Percentiles rank a stretch among this genome's conserved stretches.
Evolutionary conservation across 2,329 filamentous ascomycete genomes (phyloP).

Genomic region (Amauroascus niger): DNA sequence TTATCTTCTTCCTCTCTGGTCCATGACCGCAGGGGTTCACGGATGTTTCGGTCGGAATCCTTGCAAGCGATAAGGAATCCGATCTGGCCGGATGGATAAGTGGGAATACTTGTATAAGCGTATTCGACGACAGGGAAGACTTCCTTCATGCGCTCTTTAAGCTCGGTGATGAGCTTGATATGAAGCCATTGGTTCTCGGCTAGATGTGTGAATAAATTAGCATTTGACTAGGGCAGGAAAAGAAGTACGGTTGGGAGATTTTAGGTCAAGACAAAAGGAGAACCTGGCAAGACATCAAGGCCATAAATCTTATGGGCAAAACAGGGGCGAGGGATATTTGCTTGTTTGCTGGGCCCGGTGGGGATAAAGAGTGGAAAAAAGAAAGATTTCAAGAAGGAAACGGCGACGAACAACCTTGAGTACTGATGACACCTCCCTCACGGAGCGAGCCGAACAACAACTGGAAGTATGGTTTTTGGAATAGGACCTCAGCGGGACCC

Average conservation of each 20-base stretch:
- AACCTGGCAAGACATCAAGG: slow-evolving; percentile 9
- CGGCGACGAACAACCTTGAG: slow-evolving; percentile 99
- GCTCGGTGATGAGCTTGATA: slow-evolving; percentile 80
- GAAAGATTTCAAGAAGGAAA: slow-evolving; percentile 62
- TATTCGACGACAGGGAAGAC: slow-evolving; percentile 98
- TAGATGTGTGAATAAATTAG: slow-evolving; percentile 34
- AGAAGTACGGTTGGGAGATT: neutral
- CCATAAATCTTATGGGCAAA: neutral
- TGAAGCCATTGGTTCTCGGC: slow-evolving; percentile 99
- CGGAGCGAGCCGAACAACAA: slow-evolving; percentile 80
- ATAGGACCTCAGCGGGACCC: slow-evolving; percentile 88
- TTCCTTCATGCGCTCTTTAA: slow-evolving; percentile 93
- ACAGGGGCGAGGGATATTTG: neutral
- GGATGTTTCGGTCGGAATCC: slow-evolving; percentile 74
- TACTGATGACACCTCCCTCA: slow-evolving; percentile 96
- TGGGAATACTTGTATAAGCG: slow-evolving; percentile 96
- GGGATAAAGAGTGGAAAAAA: slow-evolving; percentile 39
- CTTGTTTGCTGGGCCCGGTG: slow-evolving; percentile 12
- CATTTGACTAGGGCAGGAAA: slow-evolving; percentile 17
- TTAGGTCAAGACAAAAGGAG: slow-evolving; percentile 8
- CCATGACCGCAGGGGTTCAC: slow-evolving; percentile 74
- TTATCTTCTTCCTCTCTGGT: slow-evolving; percentile 79
- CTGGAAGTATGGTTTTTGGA: slow-evolving; percentile 98
- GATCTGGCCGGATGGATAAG: slow-evolving; percentile 97
- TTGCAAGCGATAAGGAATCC: slow-evolving; percentile 99